Base-by-base conservation (phyloP, 805 yeast genomes). In the Candida loeiensis region DNA sequence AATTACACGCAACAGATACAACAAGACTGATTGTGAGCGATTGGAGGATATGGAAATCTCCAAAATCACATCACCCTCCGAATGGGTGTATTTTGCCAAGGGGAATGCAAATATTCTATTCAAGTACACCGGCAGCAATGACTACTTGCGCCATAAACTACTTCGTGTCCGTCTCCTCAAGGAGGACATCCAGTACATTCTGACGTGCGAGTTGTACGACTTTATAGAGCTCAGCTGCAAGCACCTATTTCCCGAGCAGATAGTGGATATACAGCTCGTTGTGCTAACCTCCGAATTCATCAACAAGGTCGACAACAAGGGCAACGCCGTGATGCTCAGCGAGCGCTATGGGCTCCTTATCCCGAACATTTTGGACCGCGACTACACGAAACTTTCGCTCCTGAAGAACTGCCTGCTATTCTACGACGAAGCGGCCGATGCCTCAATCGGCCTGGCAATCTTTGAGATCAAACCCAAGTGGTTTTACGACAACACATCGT, bases 401-500 rank as follows among this genome's bases (percentile, higher is more conserved):
- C 65, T 67, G 21, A 70, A 69, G 25, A 59, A 67, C 43, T 65
- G 63, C 44, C 65, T 62, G 12, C 48, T 71, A 6, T 54, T 54
- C 29, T 39, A 47, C 36, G 55, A 46, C 37, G 44, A 27, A 21
- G 15, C 36, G 25, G 11, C 33, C 22, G 30, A 39, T 8, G n/a
- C 30, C n/a, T 11, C 34, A 4, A 36, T 46, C 28, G 38, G 37
- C 17, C 44, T 46, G 25, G 49, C 46, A 1, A 59, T 66, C 2
- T 51, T 75, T 11, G 82, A 79, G 46, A 63, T 79, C 48, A 79
- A 79, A 51, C 85, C 85, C 1, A 79, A 79, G 54, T 79, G 85
- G 85, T 61, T 80, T 11, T 53, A 62, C 22, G 74, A 67, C 46
- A 71, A 76, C 27, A 64, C 61, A 12, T 52, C 53, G 26, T 68